These are phyloP conservation scores for Coprinopsis cinerea DNA, from an alignment of 768 basidiomycete genomes.

Conservation along the genomic window DNA sequence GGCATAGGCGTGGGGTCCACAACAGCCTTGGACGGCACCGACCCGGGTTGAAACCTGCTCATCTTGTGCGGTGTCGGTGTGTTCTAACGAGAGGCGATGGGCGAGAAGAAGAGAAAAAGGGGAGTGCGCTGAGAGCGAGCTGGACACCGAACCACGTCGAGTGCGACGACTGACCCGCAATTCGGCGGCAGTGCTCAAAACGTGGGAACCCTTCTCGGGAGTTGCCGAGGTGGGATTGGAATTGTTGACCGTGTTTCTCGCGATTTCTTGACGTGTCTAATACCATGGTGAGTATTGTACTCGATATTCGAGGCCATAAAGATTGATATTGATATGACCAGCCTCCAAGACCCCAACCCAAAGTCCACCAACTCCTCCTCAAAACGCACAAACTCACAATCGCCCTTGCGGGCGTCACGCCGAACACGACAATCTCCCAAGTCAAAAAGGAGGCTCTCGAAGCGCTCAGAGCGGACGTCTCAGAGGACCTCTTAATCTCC, in stretches of 20 bases:
- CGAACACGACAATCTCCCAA: constrained; percentile 46
- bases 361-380: constrained; percentile 61
- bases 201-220: not conserved
- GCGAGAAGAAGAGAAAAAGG: too few species aligned
- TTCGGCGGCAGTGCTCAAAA: not conserved
- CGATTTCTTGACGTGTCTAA: too few species aligned
- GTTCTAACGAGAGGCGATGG: too few species aligned
- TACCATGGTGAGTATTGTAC: too few species aligned
- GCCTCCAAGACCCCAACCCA: constrained; percentile 53
- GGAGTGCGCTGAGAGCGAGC: too few species aligned
- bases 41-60: constrained; percentile 47
- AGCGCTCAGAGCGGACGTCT: constrained; percentile 50
- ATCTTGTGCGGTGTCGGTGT: constrained; percentile 29
- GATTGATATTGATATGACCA: constrained; percentile 17
- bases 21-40: constrained; percentile 43
- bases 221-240: too few species aligned
- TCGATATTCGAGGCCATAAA: not conserved
- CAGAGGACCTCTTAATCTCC: constrained; percentile 20
- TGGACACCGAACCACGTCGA: not conserved
- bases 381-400: constrained; percentile 71
- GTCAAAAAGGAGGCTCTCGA: constrained; percentile 60
- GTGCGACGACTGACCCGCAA: too few species aligned
- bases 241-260: too few species aligned
- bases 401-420: constrained; percentile 46
- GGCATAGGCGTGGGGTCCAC: constrained; percentile 65